Evolutionary conservation across 2,329 filamentous ascomycete species (phyloP).

Genomic region (Alternaria arbusti): DNA sequence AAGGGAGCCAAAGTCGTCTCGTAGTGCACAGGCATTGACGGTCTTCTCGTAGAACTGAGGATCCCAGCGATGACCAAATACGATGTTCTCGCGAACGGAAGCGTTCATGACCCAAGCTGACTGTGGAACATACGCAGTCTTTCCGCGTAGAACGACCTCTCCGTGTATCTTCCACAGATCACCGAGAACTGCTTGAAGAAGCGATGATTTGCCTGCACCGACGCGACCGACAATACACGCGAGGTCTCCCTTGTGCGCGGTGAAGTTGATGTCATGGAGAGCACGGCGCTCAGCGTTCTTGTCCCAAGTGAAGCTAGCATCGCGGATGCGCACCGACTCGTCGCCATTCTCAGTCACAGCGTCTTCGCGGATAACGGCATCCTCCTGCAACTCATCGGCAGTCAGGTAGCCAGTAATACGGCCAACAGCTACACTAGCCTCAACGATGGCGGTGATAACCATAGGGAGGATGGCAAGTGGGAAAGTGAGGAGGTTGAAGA

Average conservation of each 20-base stretch:
- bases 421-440: conserved; percentile 89
- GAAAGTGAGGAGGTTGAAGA: conserved; percentile 97
- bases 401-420: conserved; percentile 84
- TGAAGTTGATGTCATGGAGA: conserved; percentile 84
- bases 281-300: conserved; percentile 72
- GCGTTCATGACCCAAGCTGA: conserved; percentile 98
- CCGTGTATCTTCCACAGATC: conserved; percentile 91
- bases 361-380: conserved; percentile 76
- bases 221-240: conserved; percentile 93
- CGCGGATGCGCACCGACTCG: conserved; percentile 80
- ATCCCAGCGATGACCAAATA: conserved; percentile 95
- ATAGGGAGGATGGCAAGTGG: conserved; percentile 93
- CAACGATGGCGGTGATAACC: conserved; percentile 96
- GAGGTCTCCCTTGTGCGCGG: conserved; percentile 88
- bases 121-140: conserved; percentile 89
- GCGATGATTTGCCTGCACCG: conserved; percentile 92
- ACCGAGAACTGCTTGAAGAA: conserved; percentile 86
- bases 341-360: conserved; percentile 79
- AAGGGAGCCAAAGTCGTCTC: conserved; percentile 88
- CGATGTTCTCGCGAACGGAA: conserved; percentile 93
- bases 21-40: conserved; percentile 85
- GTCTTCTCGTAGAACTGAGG: conserved; percentile 93
- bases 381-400: conserved; percentile 86
- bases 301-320: conserved; percentile 95
- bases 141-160: conserved; percentile 80